A percentile compares a stretch with the other conserved stretches of the same genome.
Evolutionary conservation across 2,329 filamentous ascomycete genomes (phyloP).

Genomic region (Colletotrichum shisoi): DNA sequence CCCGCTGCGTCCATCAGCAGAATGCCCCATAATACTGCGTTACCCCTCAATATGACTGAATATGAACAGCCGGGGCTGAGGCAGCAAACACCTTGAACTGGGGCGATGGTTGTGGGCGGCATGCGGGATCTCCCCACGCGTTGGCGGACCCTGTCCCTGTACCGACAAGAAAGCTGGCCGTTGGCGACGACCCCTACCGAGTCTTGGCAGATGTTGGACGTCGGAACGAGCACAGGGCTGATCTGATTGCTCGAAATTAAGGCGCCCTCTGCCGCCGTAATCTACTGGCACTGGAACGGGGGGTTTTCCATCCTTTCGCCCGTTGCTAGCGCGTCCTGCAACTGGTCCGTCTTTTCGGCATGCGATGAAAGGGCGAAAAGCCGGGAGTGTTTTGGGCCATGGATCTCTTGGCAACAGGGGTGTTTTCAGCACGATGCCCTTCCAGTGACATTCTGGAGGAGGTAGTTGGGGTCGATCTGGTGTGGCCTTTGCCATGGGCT

Average conservation of each 20-base stretch:
- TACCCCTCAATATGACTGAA: constrained; percentile 49
- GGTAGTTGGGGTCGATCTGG: too few relatives aligned
- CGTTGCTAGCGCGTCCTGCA: constrained; percentile 3
- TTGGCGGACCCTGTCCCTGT: constrained; percentile 32
- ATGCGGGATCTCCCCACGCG: constrained; percentile 29
- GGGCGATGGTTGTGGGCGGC: constrained; percentile 28
- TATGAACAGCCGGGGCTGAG: constrained; percentile 52
- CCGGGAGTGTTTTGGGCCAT: constrained; percentile 27
- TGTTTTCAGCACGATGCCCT: background rate
- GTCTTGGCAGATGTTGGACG: constrained; percentile 26
- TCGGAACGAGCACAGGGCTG: constrained; percentile 7
- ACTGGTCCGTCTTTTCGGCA: constrained; percentile 4
- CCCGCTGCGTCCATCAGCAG: constrained; percentile 52
- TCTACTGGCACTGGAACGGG: constrained; percentile 30
- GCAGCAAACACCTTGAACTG: constrained; percentile 44
- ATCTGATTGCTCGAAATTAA: constrained; percentile 32
- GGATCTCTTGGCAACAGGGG: constrained; percentile 29
- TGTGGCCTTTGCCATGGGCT: too few relatives aligned
- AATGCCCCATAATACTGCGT: constrained; percentile 53
- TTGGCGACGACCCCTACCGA: constrained; percentile 23
- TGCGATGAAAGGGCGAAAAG: constrained; percentile 16
- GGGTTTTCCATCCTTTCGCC: constrained; percentile 2
- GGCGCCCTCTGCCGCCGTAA: constrained; percentile 29
- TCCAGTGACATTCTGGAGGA: too few relatives aligned
- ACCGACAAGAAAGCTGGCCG: constrained; percentile 22